A percentile compares a stretch with the other conserved stretches of the same genome.
Conservation (phyloP, 768 basidiomycete species). For the Collybia mongolica region DNA sequence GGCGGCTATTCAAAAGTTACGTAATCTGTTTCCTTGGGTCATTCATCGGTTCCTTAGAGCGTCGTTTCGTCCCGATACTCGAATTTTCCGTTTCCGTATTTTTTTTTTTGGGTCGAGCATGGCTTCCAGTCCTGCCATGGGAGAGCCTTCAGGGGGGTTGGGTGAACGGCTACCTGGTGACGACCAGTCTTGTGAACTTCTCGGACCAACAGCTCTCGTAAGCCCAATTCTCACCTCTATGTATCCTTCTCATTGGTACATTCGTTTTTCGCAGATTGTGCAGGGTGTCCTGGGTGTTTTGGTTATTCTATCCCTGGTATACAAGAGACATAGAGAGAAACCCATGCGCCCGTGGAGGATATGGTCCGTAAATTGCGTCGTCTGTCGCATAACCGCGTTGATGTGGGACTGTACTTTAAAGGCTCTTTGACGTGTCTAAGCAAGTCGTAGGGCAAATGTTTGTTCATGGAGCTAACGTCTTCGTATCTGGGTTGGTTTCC, state of each 20-base stretch:
- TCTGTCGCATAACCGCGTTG: conserved; percentile 5
- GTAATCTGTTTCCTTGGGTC: background rate
- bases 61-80: background rate
- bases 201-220: conserved; percentile 53
- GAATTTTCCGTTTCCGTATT: background rate
- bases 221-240: conserved; percentile 15
- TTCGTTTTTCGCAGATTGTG: conserved; percentile 63
- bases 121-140: background rate
- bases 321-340: conserved; percentile 85
- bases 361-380: conserved; percentile 54
- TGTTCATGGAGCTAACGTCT: conserved; percentile 75
- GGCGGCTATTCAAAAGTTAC: background rate
- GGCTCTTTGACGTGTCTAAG: conserved; percentile 93
- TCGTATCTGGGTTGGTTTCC: conserved; percentile 78
- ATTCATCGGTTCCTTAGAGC: no score
- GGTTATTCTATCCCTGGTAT: conserved; percentile 83
- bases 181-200: conserved; percentile 51
- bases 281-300: conserved; percentile 89
- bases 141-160: background rate
- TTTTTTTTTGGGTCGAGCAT: conserved; percentile 2
- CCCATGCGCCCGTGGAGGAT: conserved; percentile 90
- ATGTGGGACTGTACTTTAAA: conserved; percentile 24
- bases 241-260: conserved; percentile 44
- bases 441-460: conserved; percentile 87
- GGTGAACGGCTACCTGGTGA: conserved; percentile 30